Evolutionary conservation across 2,329 filamentous ascomycete species (phyloP).

Genomic region (Clarireedia sp.): DNA sequence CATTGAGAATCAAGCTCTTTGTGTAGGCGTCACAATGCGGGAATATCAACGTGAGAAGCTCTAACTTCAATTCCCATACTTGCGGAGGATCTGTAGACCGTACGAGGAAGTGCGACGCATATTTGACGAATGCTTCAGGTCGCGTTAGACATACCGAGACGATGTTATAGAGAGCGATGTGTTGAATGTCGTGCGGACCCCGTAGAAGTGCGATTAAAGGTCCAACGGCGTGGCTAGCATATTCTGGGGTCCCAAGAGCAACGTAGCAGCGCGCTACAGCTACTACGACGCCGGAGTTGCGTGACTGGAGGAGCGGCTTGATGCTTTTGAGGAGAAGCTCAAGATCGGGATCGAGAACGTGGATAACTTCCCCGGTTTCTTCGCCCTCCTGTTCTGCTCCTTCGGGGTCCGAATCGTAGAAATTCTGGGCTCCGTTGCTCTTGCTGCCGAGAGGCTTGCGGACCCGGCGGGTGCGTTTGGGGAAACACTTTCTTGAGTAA

Average conservation of each 20-base stretch:
- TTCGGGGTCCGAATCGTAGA: conserved; percentile 47
- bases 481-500: conserved; percentile 85
- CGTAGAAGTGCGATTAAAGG: conserved; percentile 81
- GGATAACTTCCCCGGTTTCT: conserved; percentile 41
- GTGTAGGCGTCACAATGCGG: conserved; percentile 67
- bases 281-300: conserved; percentile 87
- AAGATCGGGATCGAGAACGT: conserved; percentile 70
- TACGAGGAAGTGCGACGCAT: conserved; percentile 84
- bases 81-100: conserved; percentile 69
- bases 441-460: conserved; percentile 36
- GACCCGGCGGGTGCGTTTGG: conserved; percentile 52
- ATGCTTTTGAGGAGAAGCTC: conserved; percentile 72
- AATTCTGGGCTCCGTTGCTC: conserved; percentile 49
- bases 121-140: conserved; percentile 76
- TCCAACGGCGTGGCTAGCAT: conserved; percentile 68
- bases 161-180: conserved; percentile 87
- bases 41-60: conserved; percentile 84
- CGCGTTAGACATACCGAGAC: conserved; percentile 78
- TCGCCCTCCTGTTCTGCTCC: conserved; percentile 31
- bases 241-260: conserved; percentile 71
- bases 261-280: conserved; percentile 80
- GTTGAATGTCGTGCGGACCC: conserved; percentile 77
- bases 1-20: conserved; percentile 82
- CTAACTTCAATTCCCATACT: conserved; percentile 87
- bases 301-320: conserved; percentile 78